Conservation (phyloP, 257 asterid species). For the Linaria vulgaris region DNA sequence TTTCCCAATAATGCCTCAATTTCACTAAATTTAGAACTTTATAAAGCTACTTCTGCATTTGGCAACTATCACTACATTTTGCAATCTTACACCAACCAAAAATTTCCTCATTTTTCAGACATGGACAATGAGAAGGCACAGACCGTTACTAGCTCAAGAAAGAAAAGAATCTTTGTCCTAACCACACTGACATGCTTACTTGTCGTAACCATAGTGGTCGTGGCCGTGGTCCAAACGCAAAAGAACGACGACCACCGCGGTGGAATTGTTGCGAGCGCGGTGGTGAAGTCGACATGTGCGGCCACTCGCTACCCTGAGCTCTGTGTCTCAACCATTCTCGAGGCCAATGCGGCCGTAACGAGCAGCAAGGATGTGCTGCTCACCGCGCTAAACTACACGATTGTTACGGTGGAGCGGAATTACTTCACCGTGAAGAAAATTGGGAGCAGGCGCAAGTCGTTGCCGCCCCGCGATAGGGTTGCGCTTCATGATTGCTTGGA, state of each 20-base stretch:
- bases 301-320: slow-evolving; percentile 61
- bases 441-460: slow-evolving; percentile 19
- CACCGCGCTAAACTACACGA: slow-evolving; percentile 56
- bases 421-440: slow-evolving; percentile 48
- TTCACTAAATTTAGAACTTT: neutral
- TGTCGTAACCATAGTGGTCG: neutral
- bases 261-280: slow-evolving; percentile 3
- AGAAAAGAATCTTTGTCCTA: slow-evolving; percentile 22
- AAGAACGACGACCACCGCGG: neutral
- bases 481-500: slow-evolving; percentile 70
- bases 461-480: slow-evolving; percentile 46
- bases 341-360: slow-evolving; percentile 22
- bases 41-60: neutral
- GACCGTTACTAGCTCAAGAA: slow-evolving; percentile 13
- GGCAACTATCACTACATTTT: neutral
- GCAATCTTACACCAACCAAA: neutral
- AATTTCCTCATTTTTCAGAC: neutral
- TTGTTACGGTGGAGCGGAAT: slow-evolving; percentile 50
- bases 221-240: slow-evolving; percentile 4
- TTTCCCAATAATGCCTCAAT: neutral
- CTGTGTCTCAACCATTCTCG: slow-evolving; percentile 52
- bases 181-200: slow-evolving; percentile 23
- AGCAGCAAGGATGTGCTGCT: slow-evolving; percentile 53
- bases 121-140: neutral
- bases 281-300: slow-evolving; percentile 62